Base-by-base conservation (phyloP, 371 early-diverging fungal species). In the Circinella umbellata region DNA sequence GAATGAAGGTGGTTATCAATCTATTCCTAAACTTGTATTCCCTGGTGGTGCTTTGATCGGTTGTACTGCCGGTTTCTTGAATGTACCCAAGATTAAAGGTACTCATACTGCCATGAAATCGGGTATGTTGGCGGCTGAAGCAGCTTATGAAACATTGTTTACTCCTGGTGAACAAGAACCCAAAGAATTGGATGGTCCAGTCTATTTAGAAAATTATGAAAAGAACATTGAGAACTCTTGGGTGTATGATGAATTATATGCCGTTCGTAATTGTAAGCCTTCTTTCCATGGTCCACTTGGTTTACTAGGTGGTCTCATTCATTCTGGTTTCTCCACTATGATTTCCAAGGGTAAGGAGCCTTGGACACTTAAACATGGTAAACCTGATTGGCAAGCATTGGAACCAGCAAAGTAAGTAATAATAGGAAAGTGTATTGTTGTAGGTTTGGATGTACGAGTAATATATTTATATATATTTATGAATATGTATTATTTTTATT, bases 91-190 rank as follows among this genome's bases (percentile, higher is more conserved):
- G 84, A 97, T 99, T 76, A 99, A 99, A 86, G 99, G 99, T 46
- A 99, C 98, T 1, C 99, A 99, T 83, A 96, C 95, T 36, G 98
- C 99, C 66, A 98, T 99, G 98, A 96, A 96, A 78, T 94, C 94
- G 27, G 98, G 98, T 64, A 95, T 95, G 85, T 72, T 94, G 39
- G 94, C 93, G 37, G 95, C 94, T 48, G 99, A 99, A 73, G 87
- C 96, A 35, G 88, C 92, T 11, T 94, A 86, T 73, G 89, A 90
- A 6, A 86, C 88, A 3, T 65, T 97, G 61, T 86, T 86, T 35
- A 74, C 78, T 51, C 66, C 71, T 13, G 81, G 76, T 11, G 80
- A 79, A 46, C 82, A 79, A 17, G 77, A 71, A 3, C 75, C 73
- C 46, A 59, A 73, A 4, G 68, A 81, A 59, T 69, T 69, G 35